phyloP scores from a whole-genome alignment of 2,329 filamentous ascomycete genomes.

The Thielaviopsis populi region DNA sequence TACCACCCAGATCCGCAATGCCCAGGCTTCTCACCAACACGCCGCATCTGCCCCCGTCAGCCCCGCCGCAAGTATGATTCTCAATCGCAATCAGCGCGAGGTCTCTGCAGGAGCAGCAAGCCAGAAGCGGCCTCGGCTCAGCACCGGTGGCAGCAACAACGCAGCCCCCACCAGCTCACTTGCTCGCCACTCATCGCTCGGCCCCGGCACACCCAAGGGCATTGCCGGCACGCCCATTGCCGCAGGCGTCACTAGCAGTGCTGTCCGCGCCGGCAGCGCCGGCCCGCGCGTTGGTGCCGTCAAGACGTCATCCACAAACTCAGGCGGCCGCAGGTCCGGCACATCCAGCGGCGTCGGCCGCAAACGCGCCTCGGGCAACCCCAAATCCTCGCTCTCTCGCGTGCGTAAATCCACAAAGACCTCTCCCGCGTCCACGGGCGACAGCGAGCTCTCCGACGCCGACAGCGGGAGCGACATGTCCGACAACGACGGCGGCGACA shows the following conservation, averaged over 20 bases:
- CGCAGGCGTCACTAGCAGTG: constrained; percentile 21
- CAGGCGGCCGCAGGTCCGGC: constrained; percentile 31
- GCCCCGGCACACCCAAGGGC: constrained; percentile 46
- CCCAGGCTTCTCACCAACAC: constrained; percentile 33
- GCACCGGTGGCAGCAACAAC: constrained; percentile 34
- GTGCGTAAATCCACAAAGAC: constrained; percentile 46
- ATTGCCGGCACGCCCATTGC: constrained; percentile 21
- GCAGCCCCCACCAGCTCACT: constrained; percentile 42
- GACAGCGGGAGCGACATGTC: constrained; percentile 41
- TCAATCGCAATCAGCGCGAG: constrained; percentile 41
- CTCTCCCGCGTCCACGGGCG: constrained; percentile 47
- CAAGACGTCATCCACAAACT: constrained; percentile 29
- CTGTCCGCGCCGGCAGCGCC: constrained; percentile 41
- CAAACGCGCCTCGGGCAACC: constrained; percentile 32
- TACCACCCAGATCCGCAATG: constrained; percentile 34
- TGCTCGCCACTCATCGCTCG: constrained; percentile 47
- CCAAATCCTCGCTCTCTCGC: constrained; percentile 47
- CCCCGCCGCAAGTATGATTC: constrained; percentile 44
- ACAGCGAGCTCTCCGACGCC: constrained; percentile 51
- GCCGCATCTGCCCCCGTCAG: constrained; percentile 44
- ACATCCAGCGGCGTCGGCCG: constrained; percentile 29
- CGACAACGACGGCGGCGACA: constrained; percentile 25
- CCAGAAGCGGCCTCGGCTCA: constrained; percentile 36
- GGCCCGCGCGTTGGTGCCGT: constrained; percentile 38
- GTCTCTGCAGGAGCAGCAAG: constrained; percentile 34